Conservation (phyloP, 441 rosid genomes). For the Adansonia rubrostipa region DNA sequence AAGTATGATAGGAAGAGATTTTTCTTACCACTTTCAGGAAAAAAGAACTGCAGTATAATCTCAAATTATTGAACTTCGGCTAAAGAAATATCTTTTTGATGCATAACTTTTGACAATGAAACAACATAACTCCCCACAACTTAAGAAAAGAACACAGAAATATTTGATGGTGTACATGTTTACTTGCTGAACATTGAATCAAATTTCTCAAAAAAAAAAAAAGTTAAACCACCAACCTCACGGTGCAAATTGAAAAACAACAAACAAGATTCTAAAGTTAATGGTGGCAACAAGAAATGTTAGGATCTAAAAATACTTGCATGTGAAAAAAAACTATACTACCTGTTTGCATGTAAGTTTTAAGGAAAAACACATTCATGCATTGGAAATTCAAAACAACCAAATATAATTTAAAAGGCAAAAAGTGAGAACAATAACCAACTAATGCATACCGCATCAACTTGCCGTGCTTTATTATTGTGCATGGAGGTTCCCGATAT, state of each 20-base stretch:
- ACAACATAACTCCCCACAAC: slow-evolving; percentile 11
- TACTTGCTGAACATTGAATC: slow-evolving; percentile 3
- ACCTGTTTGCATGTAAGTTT: not conserved
- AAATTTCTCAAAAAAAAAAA: slow-evolving; percentile 9
- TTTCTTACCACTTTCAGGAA: slow-evolving; percentile 7
- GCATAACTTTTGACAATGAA: slow-evolving; percentile 9
- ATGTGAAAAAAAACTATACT: not conserved
- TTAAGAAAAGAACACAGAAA: not conserved
- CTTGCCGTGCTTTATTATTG: slow-evolving; percentile 78
- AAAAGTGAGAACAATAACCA: slow-evolving; percentile 18
- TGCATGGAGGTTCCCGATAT: slow-evolving; percentile 79
- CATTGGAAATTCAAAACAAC: not conserved
- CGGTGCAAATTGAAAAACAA: not conserved
- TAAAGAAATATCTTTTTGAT: not conserved
- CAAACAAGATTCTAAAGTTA: not conserved
- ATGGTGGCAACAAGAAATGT: not conserved
- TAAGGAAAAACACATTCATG: slow-evolving; percentile 7
- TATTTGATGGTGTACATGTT: not conserved
- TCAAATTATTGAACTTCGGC: not conserved
- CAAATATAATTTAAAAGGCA: slow-evolving; percentile 9
- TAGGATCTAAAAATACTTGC: slow-evolving; percentile 12
- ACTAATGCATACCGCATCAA: slow-evolving; percentile 69
- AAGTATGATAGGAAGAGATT: not conserved
- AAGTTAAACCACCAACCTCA: not conserved
- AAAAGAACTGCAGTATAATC: not conserved